These are phyloP conservation scores for Globisporangium polare DNA, from an alignment of 352 stramenopile species.

Conservation along the genomic window DNA sequence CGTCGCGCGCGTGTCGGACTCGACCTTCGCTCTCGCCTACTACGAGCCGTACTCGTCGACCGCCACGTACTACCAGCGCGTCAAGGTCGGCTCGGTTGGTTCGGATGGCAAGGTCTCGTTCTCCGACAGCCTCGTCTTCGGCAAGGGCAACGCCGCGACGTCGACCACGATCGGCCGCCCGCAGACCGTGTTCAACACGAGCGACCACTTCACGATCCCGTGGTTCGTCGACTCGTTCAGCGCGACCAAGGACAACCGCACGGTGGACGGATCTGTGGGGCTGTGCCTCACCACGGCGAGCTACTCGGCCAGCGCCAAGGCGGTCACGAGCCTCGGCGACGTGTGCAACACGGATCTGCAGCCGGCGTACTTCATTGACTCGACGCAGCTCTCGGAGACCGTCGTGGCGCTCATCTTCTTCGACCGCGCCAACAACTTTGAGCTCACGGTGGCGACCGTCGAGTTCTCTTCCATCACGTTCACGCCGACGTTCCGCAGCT, in stretches of 20 bases:
- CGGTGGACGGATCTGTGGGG: constrained; percentile 33
- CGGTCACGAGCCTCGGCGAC: constrained; percentile 25
- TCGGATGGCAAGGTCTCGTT: constrained; percentile 52
- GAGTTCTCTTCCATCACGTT: constrained; percentile 58
- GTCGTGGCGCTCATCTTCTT: constrained; percentile 66
- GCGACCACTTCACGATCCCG: constrained; percentile 54
- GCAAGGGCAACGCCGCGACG: constrained; percentile 36
- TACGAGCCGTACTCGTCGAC: constrained; percentile 61
- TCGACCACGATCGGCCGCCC: constrained; percentile 55
- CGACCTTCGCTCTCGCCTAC: constrained; percentile 56
- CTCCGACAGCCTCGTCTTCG: constrained; percentile 50
- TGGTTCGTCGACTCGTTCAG: constrained; percentile 54
- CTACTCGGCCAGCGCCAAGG: constrained; percentile 20
- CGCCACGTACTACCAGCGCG: constrained; percentile 46
- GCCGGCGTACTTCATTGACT: constrained; percentile 69
- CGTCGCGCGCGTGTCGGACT: constrained; percentile 58
- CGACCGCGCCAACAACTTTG: constrained; percentile 69
- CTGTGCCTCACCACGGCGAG: constrained; percentile 55
- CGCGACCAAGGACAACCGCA: constrained; percentile 47
- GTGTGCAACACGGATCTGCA: constrained; percentile 54
- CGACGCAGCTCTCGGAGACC: constrained; percentile 58
- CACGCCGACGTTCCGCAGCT: constrained; percentile 58
- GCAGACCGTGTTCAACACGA: constrained; percentile 59
- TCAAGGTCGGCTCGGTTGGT: constrained; percentile 46
- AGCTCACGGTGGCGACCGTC: constrained; percentile 61